phyloP scores from a whole-genome alignment of 2,329 filamentous ascomycete species.

The Xylaria sp. region DNA sequence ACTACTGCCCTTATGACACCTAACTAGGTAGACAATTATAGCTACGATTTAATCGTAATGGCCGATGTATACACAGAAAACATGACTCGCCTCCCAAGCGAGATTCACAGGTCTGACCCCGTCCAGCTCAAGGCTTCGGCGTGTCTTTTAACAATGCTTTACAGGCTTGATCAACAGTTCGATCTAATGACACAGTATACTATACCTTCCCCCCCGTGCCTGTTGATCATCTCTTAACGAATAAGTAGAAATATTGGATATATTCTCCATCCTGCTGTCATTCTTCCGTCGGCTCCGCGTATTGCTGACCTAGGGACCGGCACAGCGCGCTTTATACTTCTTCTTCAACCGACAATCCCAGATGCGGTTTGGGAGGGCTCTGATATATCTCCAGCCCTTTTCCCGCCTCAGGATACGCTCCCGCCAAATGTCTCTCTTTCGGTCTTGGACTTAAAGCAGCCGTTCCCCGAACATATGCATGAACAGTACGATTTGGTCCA shows the following conservation, averaged over 20 bases:
- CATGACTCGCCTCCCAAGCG: too few relatives aligned
- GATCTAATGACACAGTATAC: too few relatives aligned
- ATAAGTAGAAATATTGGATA: conserved; percentile 16
- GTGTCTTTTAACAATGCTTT: too few relatives aligned
- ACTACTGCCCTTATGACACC: too few relatives aligned
- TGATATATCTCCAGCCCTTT: conserved; percentile 10
- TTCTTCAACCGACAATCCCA: neutral
- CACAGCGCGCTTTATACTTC: neutral
- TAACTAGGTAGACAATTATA: too few relatives aligned
- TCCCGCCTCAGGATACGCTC: neutral
- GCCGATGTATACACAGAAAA: too few relatives aligned
- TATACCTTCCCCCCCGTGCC: too few relatives aligned
- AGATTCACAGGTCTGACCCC: too few relatives aligned
- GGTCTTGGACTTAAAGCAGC: conserved; percentile 20
- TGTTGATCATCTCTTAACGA: too few relatives aligned
- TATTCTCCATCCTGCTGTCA: conserved; percentile 1
- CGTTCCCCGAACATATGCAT: conserved; percentile 21
- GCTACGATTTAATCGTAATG: too few relatives aligned
- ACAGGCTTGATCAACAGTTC: too few relatives aligned
- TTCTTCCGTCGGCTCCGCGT: neutral
- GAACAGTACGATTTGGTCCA: conserved; percentile 27
- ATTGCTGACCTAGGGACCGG: conserved; percentile 7
- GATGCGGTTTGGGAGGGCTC: neutral
- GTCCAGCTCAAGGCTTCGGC: too few relatives aligned
- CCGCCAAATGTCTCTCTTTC: neutral